Percentiles rank a stretch among this genome's conserved stretches.
These are phyloP conservation scores for Aspergillus incahuasiensis DNA, from an alignment of 495 filamentous ascomycete species.

Conservation along the genomic window DNA sequence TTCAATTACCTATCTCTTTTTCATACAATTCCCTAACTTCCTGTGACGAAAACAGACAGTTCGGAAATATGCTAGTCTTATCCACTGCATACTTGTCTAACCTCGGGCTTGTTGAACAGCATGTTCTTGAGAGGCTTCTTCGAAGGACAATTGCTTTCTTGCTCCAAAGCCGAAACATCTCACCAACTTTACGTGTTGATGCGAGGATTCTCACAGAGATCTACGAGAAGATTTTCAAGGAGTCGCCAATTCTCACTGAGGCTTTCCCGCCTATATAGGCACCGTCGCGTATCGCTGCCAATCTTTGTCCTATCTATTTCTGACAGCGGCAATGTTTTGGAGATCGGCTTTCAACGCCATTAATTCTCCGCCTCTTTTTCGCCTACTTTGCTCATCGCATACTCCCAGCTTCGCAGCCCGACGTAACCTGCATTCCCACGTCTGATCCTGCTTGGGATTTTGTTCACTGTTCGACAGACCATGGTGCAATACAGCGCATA, in stretches of 20 bases:
- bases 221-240: slow-evolving; percentile 47
- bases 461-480: neutral
- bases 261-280: neutral
- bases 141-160: slow-evolving; percentile 69
- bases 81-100: slow-evolving; percentile 67
- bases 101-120: slow-evolving; percentile 49
- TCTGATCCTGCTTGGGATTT: neutral
- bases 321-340: neutral
- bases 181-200: slow-evolving; percentile 63
- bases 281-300: neutral
- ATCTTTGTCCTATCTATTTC: neutral
- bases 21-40: neutral
- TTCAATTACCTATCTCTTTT: neutral
- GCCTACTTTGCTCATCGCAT: neutral
- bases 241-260: slow-evolving; percentile 5
- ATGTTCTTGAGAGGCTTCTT: slow-evolving; percentile 46
- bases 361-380: too few species aligned
- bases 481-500: neutral
- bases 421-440: neutral
- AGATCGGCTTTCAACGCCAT: neutral
- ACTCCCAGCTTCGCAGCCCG: neutral
- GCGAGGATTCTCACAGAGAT: slow-evolving; percentile 61
- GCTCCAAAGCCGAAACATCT: slow-evolving; percentile 53
- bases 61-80: slow-evolving; percentile 88
- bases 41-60: slow-evolving; percentile 62